Percentiles rank a stretch among this genome's conserved stretches.
phyloP scores from a whole-genome alignment of 768 basidiomycete species.

The Tephrocybe sp. region DNA sequence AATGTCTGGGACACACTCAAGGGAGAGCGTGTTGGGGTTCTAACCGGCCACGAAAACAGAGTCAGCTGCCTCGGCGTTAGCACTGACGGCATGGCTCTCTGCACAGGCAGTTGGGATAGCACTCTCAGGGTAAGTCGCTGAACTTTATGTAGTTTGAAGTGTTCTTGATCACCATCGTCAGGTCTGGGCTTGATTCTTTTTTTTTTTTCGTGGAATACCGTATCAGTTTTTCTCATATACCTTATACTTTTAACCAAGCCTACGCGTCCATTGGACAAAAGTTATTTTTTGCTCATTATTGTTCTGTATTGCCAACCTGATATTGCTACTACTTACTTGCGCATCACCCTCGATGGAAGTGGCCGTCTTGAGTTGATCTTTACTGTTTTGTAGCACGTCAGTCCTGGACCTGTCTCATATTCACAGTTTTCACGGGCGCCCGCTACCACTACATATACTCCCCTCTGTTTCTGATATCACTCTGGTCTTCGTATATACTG shows the following conservation, averaged over 20 bases:
- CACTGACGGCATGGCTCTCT: conserved; percentile 96
- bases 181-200: conserved; percentile 82
- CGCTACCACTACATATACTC: conserved; percentile 30
- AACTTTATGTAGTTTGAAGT: neutral
- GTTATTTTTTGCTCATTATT: conserved; percentile 17
- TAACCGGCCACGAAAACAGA: conserved; percentile 97
- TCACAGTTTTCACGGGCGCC: conserved; percentile 23
- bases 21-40: conserved; percentile 95
- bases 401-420: conserved; percentile 25
- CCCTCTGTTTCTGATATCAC: conserved; percentile 31
- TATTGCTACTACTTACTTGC: conserved; percentile 56
- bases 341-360: conserved; percentile 38
- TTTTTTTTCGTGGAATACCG: conserved; percentile 12
- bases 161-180: conserved; percentile 29
- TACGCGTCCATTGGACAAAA: conserved; percentile 18
- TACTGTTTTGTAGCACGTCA: conserved; percentile 46
- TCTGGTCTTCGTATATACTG: conserved; percentile 48
- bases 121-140: conserved; percentile 77
- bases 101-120: conserved; percentile 98
- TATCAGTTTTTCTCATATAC: conserved; percentile 20
- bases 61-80: conserved; percentile 96
- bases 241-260: conserved; percentile 17
- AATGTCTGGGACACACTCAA: conserved; percentile 99
- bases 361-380: conserved; percentile 64
- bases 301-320: conserved; percentile 35